Percentiles rank a stretch among this genome's conserved stretches.
phyloP scores from a whole-genome alignment of 1,139 yeast species.

The Arxiozyma telluris region DNA sequence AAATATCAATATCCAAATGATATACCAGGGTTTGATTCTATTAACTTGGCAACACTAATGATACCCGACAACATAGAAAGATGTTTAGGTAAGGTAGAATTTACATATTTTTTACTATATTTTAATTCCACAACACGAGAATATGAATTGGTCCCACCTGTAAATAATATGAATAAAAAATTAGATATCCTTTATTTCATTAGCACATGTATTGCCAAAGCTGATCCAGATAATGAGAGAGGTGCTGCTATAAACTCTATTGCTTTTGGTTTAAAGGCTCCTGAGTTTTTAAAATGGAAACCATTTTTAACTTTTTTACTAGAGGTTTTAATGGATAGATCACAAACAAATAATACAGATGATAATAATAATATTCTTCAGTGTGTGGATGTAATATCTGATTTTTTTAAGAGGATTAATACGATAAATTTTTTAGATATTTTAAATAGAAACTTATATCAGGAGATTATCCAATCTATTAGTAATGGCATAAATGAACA shows the following conservation, averaged over 20 bases:
- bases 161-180: neutral
- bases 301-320: constrained; percentile 31
- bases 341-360: constrained; percentile 2
- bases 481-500: neutral
- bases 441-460: neutral
- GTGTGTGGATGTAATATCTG: neutral
- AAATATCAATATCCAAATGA: constrained; percentile 21
- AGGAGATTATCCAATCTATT: neutral
- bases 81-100: constrained; percentile 20
- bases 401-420: neutral
- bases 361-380: neutral
- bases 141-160: constrained; percentile 19
- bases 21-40: constrained; percentile 9
- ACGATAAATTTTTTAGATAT: neutral
- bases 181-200: constrained; percentile 17
- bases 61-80: constrained; percentile 25
- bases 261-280: constrained; percentile 43
- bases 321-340: constrained; percentile 24
- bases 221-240: constrained; percentile 19
- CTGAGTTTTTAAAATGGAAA: constrained; percentile 38
- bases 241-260: constrained; percentile 25
- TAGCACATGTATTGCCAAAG: constrained; percentile 22
- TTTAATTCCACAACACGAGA: constrained; percentile 11
- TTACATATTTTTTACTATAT: constrained; percentile 22
- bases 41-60: constrained; percentile 23